Base-by-base conservation (phyloP, 2,329 filamentous ascomycete genomes). In the Chalara sp. region DNA sequence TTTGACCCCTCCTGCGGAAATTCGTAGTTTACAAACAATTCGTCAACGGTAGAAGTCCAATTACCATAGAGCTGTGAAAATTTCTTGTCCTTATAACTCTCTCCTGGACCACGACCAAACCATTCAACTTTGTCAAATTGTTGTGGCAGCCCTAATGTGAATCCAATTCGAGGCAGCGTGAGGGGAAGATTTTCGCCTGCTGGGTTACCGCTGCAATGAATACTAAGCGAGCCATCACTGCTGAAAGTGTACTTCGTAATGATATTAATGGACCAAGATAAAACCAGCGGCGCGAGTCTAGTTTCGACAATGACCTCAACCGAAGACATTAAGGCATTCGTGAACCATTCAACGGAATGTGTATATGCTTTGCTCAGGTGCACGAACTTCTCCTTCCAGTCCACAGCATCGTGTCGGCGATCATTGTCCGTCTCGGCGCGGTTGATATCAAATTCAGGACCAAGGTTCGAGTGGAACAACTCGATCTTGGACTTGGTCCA, bases 1-100 rank as follows among this genome's bases (percentile, higher is more conserved):
- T 86, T 87, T 1, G 80, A 80, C 48, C 76, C 79, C 58, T 87
- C 84, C 61, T 87, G 84, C 0, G 84, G 84, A 13, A 81, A 79
- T n/a, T 87, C 84, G 60, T 86, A 86, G 42, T 78, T 71, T 2
- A 76, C 70, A 63, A 75, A 78, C 0, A 87, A 68, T 1, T 74
- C 69, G 46, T 78, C 74, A 1, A 81, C 67, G 1, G 56, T 59
- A 7, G 63, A 58, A 3, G 69, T 68, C 67, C 73, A 82, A 44
- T 74, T 75, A 6, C 80, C 82, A 3, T 84, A 66, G 1, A 67
- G 65, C 61, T 86, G 81, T 3, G 78, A 76, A 21, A 72, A 62
- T 62, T 86, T 85, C 69, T 76, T 83, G 67, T 88, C 84, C 21
- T 70, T 68, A 68, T 87, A 88, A 7, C 73, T 78, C 63, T 86